phyloP scores from a whole-genome alignment of 2,329 filamentous ascomycete species.

The Ophiostoma sp. region DNA sequence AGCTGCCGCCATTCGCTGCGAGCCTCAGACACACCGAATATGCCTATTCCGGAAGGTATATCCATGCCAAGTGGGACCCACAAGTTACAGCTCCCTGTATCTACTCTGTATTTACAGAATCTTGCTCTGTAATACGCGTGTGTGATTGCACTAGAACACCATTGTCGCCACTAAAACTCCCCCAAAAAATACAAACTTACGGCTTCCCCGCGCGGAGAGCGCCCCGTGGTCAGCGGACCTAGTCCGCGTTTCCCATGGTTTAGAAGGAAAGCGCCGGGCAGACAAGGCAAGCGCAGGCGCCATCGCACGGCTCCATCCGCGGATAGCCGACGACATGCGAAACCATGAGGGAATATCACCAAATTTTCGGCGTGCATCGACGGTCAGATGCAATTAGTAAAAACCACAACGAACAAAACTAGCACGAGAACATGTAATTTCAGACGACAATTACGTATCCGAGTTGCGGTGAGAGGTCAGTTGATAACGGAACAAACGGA shows the following conservation, averaged over 20 bases:
- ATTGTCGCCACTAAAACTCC: background rate
- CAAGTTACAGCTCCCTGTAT: background rate
- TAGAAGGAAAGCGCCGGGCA: background rate
- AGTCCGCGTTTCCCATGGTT: conserved; percentile 14
- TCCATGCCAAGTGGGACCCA: background rate
- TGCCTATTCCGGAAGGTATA: conserved; percentile 20
- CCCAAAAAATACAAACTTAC: background rate
- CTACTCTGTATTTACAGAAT: too few relatives aligned
- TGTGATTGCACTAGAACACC: background rate
- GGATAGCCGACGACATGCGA: conserved; percentile 19
- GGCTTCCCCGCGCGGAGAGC: conserved; percentile 13
- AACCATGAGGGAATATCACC: conserved; percentile 18
- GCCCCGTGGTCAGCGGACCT: background rate
- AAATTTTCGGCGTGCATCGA: background rate
- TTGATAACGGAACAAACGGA: background rate
- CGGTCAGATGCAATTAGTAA: background rate
- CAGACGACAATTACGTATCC: background rate
- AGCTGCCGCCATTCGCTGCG: background rate
- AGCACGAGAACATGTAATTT: background rate
- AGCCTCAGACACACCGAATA: conserved; percentile 16
- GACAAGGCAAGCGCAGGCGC: background rate
- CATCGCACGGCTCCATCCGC: conserved; percentile 17
- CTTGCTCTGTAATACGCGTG: background rate
- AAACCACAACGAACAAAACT: background rate
- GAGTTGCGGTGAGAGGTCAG: background rate